phyloP scores from a whole-genome alignment of 768 basidiomycete genomes.

The Gymnopilus dilepis region DNA sequence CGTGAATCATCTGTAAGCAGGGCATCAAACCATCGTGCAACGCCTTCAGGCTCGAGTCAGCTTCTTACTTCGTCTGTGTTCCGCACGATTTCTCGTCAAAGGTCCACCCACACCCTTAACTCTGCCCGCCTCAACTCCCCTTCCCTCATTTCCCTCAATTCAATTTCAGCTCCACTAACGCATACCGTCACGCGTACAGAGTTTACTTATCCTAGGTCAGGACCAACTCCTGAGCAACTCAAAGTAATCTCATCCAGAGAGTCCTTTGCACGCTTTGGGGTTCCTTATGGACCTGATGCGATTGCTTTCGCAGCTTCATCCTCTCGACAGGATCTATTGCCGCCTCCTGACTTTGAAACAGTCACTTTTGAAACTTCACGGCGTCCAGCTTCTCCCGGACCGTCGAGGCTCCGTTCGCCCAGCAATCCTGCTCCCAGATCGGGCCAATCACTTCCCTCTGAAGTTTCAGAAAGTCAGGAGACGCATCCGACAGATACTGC shows the following conservation, averaged over 20 bases:
- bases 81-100: conserved; percentile 55
- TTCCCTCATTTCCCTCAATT: conserved; percentile 72
- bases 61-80: conserved; percentile 49
- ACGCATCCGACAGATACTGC: neutral
- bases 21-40: conserved; percentile 32
- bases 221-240: conserved; percentile 68
- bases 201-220: conserved; percentile 67
- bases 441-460: neutral
- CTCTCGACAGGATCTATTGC: conserved; percentile 47
- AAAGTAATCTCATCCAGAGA: conserved; percentile 74
- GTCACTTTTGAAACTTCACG: conserved; percentile 15
- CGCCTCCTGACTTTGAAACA: conserved; percentile 62
- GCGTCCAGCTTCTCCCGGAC: conserved; percentile 24
- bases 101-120: conserved; percentile 45
- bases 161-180: conserved; percentile 76
- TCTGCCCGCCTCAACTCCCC: conserved; percentile 59
- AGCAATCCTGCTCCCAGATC: conserved; percentile 26
- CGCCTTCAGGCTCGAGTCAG: conserved; percentile 38
- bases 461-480: neutral
- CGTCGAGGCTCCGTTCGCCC: conserved; percentile 34
- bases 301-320: conserved; percentile 63
- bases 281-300: conserved; percentile 80
- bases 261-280: conserved; percentile 68
- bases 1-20: conserved; percentile 32
- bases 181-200: conserved; percentile 76